phyloP scores from a whole-genome alignment of 2,329 filamentous ascomycete species.

The Cryoendolithus antarcticus region DNA sequence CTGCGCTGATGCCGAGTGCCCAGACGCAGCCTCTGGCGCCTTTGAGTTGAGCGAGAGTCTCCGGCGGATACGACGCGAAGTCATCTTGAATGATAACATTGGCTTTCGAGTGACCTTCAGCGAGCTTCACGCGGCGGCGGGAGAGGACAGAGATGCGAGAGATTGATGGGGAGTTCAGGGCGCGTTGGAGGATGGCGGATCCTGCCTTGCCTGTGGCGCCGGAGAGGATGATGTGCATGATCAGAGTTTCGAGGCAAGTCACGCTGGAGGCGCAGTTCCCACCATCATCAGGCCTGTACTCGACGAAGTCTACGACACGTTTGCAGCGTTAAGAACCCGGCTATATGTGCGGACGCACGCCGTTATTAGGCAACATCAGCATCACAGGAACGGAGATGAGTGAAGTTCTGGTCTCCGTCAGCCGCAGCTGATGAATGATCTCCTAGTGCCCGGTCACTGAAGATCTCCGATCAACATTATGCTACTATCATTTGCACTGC shows the following conservation, averaged over 20 bases:
- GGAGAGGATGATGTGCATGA: constrained; percentile 31
- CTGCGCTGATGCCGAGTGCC: constrained; percentile 51
- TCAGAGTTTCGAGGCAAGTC: constrained; percentile 1
- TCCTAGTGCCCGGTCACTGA: no score
- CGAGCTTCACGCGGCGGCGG: constrained; percentile 52
- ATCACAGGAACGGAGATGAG: no score
- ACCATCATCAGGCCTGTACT: no score
- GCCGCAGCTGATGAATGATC: no score
- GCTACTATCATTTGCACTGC: no score
- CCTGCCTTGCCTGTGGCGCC: constrained; percentile 33
- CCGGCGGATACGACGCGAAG: constrained; percentile 47
- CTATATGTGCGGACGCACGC: no score
- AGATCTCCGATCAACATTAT: no score
- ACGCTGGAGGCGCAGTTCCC: no score
- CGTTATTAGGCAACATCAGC: no score
- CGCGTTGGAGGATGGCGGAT: constrained; percentile 25
- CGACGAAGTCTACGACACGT: no score
- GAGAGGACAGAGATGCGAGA: constrained; percentile 57
- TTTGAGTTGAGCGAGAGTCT: constrained; percentile 46
- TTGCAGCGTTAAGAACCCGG: no score
- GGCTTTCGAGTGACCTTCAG: constrained; percentile 47
- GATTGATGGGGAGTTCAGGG: constrained; percentile 34
- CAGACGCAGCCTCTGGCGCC: constrained; percentile 60
- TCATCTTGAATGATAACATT: constrained; percentile 57
- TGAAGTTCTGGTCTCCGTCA: no score